Evolutionary conservation across 352 stramenopile genomes (phyloP), one percentile per base, ranked within the genome.

Genomic region (Phytopythium mirpurense): DNA sequence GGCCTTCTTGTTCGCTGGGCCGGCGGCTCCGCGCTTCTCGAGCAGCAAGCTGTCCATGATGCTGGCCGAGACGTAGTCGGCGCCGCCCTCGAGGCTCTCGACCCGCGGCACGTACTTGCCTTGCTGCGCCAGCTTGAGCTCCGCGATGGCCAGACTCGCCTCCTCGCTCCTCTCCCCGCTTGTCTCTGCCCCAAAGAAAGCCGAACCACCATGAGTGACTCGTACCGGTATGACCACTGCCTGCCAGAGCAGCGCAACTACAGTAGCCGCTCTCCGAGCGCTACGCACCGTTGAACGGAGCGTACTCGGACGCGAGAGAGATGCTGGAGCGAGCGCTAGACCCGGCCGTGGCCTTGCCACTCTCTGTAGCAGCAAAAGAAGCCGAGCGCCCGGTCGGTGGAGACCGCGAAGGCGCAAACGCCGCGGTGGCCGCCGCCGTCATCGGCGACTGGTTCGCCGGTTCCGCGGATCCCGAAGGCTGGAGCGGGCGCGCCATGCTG

Each of bases 11-110:
- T 44, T 45, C 16, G 2, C 2, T 11, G 8, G n/a, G 15, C 26
- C 42, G 10, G 42, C 43, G 1, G 26, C 31, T 19, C n/a, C 31
- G n/a, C 65, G 48, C 51, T 68, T 50, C 31, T 87, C 65, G 5
- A 91, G 65, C 35, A 91, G 52, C 34, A 91, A 57, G 40, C 76
- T 91, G 60, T 89, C 81, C 57, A 91, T 79, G 40, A 91, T 86
- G 47, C 78, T 90, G 11, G 81, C 70, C 3, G 81, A 78, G n/a
- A 91, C 77, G 54, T 91, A 91, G 67, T 91, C 81, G 3, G 81
- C 81, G 21, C 81, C 81, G 53, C 81, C 81, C 52, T 91, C 81
- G 35, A 86, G 60, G 49, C 62, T 81, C 62, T 91, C 81, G 12
- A 90, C 70, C 8, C 73, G 55, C 11, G 74, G 61, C 6, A 60